These are phyloP conservation scores for Ilex aquifolium DNA, from an alignment of 257 asterid species.

Conservation along the genomic window DNA sequence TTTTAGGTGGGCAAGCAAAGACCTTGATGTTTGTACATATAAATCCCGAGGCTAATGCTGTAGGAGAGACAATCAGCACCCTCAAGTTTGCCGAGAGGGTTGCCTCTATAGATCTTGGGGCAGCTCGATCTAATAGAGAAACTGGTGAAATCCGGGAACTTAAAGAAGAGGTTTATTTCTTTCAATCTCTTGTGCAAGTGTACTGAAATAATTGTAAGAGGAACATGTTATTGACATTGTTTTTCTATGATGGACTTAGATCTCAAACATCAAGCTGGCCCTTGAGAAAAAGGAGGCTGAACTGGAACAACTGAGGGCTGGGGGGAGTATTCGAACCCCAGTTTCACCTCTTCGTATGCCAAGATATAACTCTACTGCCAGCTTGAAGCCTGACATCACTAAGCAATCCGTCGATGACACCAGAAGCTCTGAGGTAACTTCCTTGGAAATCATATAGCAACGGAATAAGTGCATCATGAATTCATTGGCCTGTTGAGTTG, in stretches of 20 bases:
- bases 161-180: constrained; percentile 67
- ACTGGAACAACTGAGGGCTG: constrained; percentile 57
- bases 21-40: constrained; percentile 86
- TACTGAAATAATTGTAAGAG: constrained; percentile 6
- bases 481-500: not conserved
- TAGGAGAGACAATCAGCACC: constrained; percentile 88
- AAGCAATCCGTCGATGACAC: constrained; percentile 40
- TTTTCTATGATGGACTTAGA: constrained; percentile 33
- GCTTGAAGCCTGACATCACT: constrained; percentile 47
- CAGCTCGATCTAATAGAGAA: constrained; percentile 80
- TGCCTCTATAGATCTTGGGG: constrained; percentile 81
- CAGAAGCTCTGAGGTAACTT: constrained; percentile 54
- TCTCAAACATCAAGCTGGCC: constrained; percentile 67
- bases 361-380: constrained; percentile 33
- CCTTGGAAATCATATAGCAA: not conserved
- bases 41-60: constrained; percentile 68
- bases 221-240: constrained; percentile 5
- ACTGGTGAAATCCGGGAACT: constrained; percentile 67
- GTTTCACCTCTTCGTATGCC: constrained; percentile 67
- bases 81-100: constrained; percentile 88
- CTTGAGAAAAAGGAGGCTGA: constrained; percentile 86
- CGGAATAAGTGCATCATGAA: not conserved
- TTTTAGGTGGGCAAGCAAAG: constrained; percentile 69
- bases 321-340: constrained; percentile 42
- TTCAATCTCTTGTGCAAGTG: constrained; percentile 12